These are phyloP conservation scores for Fraxinus sp. DNA, from an alignment of 305 asterid genomes.

Conservation along the genomic window DNA sequence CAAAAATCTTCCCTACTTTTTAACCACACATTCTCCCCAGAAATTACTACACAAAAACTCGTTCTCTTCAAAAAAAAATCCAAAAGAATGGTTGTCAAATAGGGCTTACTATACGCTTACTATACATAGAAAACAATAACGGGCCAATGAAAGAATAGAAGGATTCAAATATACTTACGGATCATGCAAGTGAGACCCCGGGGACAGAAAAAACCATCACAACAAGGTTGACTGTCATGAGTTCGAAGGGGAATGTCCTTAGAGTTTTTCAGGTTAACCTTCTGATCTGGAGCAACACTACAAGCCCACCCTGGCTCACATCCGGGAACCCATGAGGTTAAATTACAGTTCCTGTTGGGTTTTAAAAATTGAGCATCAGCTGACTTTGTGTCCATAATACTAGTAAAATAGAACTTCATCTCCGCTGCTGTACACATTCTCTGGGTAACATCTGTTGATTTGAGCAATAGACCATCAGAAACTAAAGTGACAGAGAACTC, in stretches of 20 bases:
- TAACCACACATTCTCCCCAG: not conserved
- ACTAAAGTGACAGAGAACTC: conserved; percentile 12
- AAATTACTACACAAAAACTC: not conserved
- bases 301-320: conserved; percentile 99
- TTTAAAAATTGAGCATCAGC: conserved; percentile 60
- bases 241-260: conserved; percentile 62
- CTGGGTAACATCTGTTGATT: conserved; percentile 71
- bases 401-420: conserved; percentile 80
- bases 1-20: no score
- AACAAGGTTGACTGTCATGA: conserved; percentile 69
- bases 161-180: conserved; percentile 55
- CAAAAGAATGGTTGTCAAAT: not conserved
- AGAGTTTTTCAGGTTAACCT: conserved; percentile 70
- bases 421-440: conserved; percentile 94
- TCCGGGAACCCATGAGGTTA: conserved; percentile 79
- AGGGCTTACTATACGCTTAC: not conserved
- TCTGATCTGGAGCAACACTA: conserved; percentile 47
- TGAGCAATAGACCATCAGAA: conserved; percentile 31
- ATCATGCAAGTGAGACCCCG: conserved; percentile 99
- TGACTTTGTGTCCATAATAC: conserved; percentile 63
- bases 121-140: conserved; percentile 2
- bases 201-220: conserved; percentile 96
- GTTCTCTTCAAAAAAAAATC: not conserved
- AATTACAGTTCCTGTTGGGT: conserved; percentile 85
- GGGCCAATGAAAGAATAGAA: conserved; percentile 1